Base-by-base conservation (phyloP, 2,329 filamentous ascomycete genomes). In the Pyrenophora teres region DNA sequence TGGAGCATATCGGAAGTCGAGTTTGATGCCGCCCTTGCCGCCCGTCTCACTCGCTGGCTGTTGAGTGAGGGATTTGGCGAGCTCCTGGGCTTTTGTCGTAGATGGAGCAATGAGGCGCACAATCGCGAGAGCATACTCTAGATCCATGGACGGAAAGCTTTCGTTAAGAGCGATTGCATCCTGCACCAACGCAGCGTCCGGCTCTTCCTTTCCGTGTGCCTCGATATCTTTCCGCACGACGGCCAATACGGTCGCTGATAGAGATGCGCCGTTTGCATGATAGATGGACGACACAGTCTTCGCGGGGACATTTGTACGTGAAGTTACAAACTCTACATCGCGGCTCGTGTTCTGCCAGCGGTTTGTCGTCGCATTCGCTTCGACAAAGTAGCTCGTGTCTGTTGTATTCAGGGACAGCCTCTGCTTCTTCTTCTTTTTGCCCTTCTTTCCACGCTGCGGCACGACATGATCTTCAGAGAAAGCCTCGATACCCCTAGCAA, bases 401-500 rank as follows among this genome's bases (percentile, higher is more conserved):
- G 54, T 12, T 44, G 59, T 40, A 49, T 70, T 63, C n/a, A 69
- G 46, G 8, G 55, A 46, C 1, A 57, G 7, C 25, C 55, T 70
- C 59, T 76, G 54, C 44, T 72, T 74, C 48, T 57, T 66, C 57
- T 77, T 83, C 6, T 70, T 70, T 55, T 77, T 80, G 16, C 74
- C 70, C 52, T 77, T 75, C 65, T 75, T 72, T 44, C 73, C 70
- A 12, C 69, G 68, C 6, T 68, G 65, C 1, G 70, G 70, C 0
- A 75, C 71, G 13, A 79, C 74, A 13, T 84, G 80, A 0, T 81
- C 80, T 33, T 84, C 80, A 18, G 84, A 85, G 68, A 96, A 96
- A 0, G 84, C 91, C 51, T 97, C 91, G n/a, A 97, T 79, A 0
- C 92, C 90, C 68, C 89, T 93, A 1, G 77, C 69, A 4, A 77